Percentiles rank a stretch among this genome's conserved stretches.
These are phyloP conservation scores for Aspergillus heteromorphus DNA, from an alignment of 495 filamentous ascomycete genomes.

Conservation along the genomic window DNA sequence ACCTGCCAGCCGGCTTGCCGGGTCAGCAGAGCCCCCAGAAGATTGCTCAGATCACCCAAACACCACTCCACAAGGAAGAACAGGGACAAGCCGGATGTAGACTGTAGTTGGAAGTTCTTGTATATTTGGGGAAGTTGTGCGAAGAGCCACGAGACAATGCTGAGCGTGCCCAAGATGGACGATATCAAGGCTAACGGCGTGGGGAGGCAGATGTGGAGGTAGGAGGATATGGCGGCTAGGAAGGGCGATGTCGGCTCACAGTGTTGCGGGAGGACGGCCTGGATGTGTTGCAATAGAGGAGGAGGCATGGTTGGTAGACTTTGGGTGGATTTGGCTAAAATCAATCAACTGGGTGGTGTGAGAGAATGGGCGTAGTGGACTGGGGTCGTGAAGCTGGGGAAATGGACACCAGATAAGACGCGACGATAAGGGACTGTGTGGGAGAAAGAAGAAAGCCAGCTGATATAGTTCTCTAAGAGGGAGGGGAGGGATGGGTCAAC, in stretches of 20 bases:
- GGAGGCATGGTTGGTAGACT: constrained; percentile 23
- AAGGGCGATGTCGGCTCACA: constrained; percentile 59
- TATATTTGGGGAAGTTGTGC: constrained; percentile 71
- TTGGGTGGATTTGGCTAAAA: neutral
- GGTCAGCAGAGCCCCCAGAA: constrained; percentile 61
- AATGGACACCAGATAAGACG: neutral
- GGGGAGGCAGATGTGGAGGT: constrained; percentile 62
- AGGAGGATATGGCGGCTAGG: constrained; percentile 52
- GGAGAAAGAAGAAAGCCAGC: neutral
- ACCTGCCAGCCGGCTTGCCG: constrained; percentile 67
- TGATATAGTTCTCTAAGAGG: neutral
- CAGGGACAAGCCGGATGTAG: constrained; percentile 62
- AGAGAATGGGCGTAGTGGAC: neutral
- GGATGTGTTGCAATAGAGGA: constrained; percentile 25
- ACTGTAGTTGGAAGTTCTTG: constrained; percentile 62
- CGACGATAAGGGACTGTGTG: neutral
- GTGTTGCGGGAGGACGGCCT: constrained; percentile 48
- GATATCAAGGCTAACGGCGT: constrained; percentile 62
- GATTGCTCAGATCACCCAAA: constrained; percentile 62
- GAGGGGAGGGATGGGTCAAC: neutral
- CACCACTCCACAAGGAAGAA: constrained; percentile 69
- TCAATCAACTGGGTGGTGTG: neutral
- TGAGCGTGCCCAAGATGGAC: constrained; percentile 56
- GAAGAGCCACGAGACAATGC: constrained; percentile 71
- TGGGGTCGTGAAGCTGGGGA: neutral